Evolutionary conservation across 257 asterid genomes (phyloP).

Genomic region (Jasminum sambac): DNA sequence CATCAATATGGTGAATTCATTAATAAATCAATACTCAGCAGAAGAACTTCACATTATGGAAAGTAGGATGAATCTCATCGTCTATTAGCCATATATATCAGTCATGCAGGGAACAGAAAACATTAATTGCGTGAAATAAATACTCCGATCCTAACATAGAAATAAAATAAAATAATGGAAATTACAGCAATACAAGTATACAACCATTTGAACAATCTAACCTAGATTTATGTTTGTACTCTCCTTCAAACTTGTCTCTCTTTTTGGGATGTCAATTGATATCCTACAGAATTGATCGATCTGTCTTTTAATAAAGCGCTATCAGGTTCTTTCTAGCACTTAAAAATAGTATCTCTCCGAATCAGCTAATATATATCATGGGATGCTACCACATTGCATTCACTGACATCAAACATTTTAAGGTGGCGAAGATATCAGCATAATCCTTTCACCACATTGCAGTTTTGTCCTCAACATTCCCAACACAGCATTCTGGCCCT

Average conservation of each 20-base stretch:
- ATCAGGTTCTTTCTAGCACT: not conserved
- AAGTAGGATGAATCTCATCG: constrained; percentile 3
- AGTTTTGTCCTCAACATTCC: no score
- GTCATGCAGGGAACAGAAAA: constrained; percentile 2
- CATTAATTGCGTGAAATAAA: constrained; percentile 1
- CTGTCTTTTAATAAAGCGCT: no score
- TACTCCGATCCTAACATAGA: not conserved
- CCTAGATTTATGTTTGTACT: not conserved
- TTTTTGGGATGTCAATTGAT: not conserved
- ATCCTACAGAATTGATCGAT: not conserved
- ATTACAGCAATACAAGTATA: not conserved
- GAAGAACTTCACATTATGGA: constrained; percentile 10
- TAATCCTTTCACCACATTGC: no score
- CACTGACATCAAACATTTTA: no score
- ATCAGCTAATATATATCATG: not conserved
- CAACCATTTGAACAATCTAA: not conserved
- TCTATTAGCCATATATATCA: not conserved
- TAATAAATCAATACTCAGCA: constrained; percentile 45
- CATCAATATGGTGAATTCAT: no score
- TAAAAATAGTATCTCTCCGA: not conserved
- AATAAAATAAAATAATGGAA: not conserved
- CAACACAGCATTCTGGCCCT: no score
- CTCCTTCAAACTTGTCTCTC: not conserved
- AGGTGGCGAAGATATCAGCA: no score
- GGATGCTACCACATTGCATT: no score